phyloP scores from a whole-genome alignment of 257 asterid genomes.

The Solanum habrochaites region DNA sequence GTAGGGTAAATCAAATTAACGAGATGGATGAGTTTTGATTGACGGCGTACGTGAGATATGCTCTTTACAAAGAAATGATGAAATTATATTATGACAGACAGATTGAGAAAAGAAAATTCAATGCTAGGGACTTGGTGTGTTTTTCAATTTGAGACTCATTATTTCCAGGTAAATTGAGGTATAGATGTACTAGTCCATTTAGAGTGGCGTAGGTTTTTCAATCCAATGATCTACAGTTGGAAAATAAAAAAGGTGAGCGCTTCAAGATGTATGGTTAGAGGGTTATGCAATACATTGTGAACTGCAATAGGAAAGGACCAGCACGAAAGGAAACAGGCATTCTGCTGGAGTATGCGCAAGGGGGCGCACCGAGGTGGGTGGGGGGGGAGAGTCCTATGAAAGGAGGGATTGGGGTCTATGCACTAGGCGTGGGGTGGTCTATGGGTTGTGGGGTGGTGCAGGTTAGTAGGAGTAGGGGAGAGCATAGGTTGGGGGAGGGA shows the following conservation, averaged over 20 bases:
- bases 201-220: neutral
- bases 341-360: no score
- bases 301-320: neutral
- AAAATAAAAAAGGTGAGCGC: neutral
- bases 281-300: neutral
- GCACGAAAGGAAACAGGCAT: no score
- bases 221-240: neutral
- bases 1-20: neutral
- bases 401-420: no score
- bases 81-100: neutral
- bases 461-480: no score
- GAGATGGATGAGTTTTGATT: no score
- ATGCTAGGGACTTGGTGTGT: neutral
- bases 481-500: no score
- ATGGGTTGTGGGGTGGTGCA: no score
- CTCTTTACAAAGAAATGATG: neutral
- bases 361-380: no score
- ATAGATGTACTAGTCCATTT: no score
- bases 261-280: neutral
- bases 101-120: no score
- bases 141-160: neutral
- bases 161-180: neutral
- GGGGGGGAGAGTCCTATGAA: no score
- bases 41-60: neutral
- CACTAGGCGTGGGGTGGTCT: no score